Evolutionary conservation across 2,329 filamentous ascomycete genomes (phyloP).

Genomic region (Hypoxylon sp.): DNA sequence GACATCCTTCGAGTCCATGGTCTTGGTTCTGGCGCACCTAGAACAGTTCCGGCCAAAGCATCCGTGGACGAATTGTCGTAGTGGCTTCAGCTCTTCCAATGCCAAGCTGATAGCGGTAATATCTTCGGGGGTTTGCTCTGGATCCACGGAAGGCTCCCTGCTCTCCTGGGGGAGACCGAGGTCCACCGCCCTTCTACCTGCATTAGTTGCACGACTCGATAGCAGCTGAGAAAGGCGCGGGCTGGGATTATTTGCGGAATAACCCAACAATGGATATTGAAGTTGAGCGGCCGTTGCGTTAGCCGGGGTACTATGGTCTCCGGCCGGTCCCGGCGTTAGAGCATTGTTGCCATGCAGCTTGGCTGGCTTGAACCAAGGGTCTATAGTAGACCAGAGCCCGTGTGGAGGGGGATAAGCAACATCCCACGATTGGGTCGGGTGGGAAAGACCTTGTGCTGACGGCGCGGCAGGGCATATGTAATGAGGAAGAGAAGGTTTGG

Average conservation of each 20-base stretch:
- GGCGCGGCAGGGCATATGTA: not conserved
- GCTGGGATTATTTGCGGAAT: not conserved
- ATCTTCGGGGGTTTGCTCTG: conserved; percentile 13
- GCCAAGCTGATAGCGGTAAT: not conserved
- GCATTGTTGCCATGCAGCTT: not conserved
- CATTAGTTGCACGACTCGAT: not conserved
- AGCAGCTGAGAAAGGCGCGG: not conserved
- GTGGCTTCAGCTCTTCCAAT: conserved; percentile 16
- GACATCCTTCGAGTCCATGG: conserved; percentile 10
- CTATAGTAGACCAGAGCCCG: not conserved
- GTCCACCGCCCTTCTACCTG: conserved; percentile 6
- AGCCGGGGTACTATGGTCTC: not conserved
- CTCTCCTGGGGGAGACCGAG: conserved; percentile 7
- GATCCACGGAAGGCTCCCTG: conserved; percentile 15
- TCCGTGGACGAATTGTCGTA: conserved; percentile 21
- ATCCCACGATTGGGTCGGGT: not conserved
- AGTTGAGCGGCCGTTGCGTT: not conserved
- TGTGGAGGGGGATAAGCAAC: not conserved
- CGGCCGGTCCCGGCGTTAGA: not conserved
- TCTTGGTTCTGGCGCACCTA: conserved; percentile 22
- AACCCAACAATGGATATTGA: not conserved
- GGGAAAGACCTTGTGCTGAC: not conserved
- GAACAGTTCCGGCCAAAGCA: conserved; percentile 22
- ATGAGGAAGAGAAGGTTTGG: not conserved
- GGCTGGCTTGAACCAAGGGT: not conserved